These are phyloP conservation scores for Cercospora nicotianae DNA, from an alignment of 2,329 filamentous ascomycete species.

Conservation along the genomic window DNA sequence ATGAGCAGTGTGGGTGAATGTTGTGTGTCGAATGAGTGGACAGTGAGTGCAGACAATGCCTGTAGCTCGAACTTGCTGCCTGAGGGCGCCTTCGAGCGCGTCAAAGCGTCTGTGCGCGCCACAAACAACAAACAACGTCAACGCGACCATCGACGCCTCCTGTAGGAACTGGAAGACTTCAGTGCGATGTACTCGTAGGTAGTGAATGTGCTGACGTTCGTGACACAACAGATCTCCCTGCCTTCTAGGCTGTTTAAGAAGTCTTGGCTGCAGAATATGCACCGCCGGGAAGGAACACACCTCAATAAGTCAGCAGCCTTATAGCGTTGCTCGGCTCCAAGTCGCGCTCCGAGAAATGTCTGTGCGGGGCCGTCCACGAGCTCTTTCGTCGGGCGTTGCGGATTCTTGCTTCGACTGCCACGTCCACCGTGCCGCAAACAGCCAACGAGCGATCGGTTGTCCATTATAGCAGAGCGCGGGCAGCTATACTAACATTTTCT, in stretches of 20 bases:
- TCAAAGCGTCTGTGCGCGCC: too few species aligned
- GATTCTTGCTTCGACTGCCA: neutral
- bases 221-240: neutral
- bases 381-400: neutral
- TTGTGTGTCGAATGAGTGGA: too few species aligned
- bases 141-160: too few species aligned
- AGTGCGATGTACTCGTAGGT: neutral
- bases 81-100: too few species aligned
- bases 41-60: too few species aligned
- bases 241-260: neutral
- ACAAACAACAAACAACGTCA: too few species aligned
- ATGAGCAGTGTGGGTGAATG: too few species aligned
- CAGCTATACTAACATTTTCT: neutral
- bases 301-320: neutral
- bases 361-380: neutral
- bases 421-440: neutral
- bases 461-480: neutral
- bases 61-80: too few species aligned
- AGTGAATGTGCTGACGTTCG: neutral
- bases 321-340: neutral
- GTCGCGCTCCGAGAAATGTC: neutral
- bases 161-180: neutral
- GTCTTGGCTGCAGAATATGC: neutral
- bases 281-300: neutral
- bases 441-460: neutral